Base-by-base conservation (phyloP, 2,329 filamentous ascomycete genomes). In the Apiospora aurea region DNA sequence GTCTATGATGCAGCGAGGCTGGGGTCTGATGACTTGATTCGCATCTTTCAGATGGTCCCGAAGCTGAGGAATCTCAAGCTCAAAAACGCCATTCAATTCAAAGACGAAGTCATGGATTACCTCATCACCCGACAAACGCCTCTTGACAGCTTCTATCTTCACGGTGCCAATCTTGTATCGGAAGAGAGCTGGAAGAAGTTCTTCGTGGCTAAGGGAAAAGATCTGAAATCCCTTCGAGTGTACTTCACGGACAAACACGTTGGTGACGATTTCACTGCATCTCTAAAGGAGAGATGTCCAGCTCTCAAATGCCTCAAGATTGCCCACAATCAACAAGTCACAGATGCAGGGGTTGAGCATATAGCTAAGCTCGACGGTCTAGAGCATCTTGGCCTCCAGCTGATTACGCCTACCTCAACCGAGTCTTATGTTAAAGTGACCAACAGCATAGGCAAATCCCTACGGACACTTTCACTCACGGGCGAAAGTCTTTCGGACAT, bases 31-130 rank as follows among this genome's bases (percentile, higher is more conserved):
- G 94, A 98, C 78, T 95, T 93, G 75, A 88, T 93, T 67, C 89
- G 91, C 75, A 94, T 97, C 57, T 95, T 98, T 74, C 92, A 94
- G 69, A 87, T 90, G 2, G 91, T 93, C 72, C 90, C 93, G 0
- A 86, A 86, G 7, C 84, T 97, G 70, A 90, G 90, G 76, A 88
- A 87, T 61, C 86, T 98, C 71, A 93, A 94, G 75, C 84, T 97
- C 14, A 91, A 93, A 68, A 96, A 95, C 77, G 94, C 92, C n/a
- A 93, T 96, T 69, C 95, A 97, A 79, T 92, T 98, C 86, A 97
- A 97, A 81, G 93, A 98, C 77, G 86, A 87, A 51, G 93, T 95
- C 57, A 88, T 98, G 81, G 89, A 94, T 70, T 97, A 96, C 80
- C 88, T 98, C 78, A 85, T 94, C 26, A 90, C 91, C 71, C 93